A percentile compares a stretch with the other conserved stretches of the same genome.
These are phyloP conservation scores for Groenewaldozyma salmanticensis DNA, from an alignment of 805 yeast species.

Conservation along the genomic window DNA sequence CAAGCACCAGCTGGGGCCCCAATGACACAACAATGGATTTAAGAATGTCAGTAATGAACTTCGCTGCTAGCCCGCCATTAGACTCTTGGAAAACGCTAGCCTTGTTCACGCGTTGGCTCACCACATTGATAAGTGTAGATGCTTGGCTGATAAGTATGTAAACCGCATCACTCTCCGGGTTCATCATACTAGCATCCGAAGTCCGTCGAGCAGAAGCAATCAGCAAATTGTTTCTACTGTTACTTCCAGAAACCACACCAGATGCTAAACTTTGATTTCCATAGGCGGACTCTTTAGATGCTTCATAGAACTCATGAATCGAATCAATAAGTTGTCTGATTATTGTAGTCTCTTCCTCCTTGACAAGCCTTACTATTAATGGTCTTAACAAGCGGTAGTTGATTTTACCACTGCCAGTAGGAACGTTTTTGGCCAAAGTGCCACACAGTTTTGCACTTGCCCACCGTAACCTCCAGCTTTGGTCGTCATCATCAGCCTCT, in stretches of 20 bases:
- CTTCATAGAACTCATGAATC: conserved; percentile 28
- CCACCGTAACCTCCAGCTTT: conserved; percentile 55
- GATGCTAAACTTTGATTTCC: no score
- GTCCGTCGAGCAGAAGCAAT: conserved; percentile 15
- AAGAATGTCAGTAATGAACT: background rate
- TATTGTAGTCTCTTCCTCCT: conserved; percentile 35
- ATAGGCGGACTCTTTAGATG: no score
- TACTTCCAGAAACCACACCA: background rate
- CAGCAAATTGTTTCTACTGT: background rate
- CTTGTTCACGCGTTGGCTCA: conserved; percentile 8
- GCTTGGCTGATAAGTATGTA: conserved; percentile 4
- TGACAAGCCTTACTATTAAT: conserved; percentile 32
- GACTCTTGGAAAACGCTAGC: conserved; percentile 1
- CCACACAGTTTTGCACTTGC: conserved; percentile 38
- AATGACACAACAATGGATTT: conserved; percentile 1
- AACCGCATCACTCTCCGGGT: conserved; percentile 17
- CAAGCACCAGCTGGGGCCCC: conserved; percentile 5
- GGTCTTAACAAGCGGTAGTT: conserved; percentile 28
- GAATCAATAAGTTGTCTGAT: conserved; percentile 40
- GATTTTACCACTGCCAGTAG: conserved; percentile 27
- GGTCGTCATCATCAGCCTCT: conserved; percentile 38
- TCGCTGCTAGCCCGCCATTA: background rate
- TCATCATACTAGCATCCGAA: conserved; percentile 20
- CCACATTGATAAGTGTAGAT: conserved; percentile 7
- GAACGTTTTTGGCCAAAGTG: conserved; percentile 31